A percentile compares a stretch with the other conserved stretches of the same genome.
phyloP scores from a whole-genome alignment of 805 yeast species.

The Wickerhamiella brachini region DNA sequence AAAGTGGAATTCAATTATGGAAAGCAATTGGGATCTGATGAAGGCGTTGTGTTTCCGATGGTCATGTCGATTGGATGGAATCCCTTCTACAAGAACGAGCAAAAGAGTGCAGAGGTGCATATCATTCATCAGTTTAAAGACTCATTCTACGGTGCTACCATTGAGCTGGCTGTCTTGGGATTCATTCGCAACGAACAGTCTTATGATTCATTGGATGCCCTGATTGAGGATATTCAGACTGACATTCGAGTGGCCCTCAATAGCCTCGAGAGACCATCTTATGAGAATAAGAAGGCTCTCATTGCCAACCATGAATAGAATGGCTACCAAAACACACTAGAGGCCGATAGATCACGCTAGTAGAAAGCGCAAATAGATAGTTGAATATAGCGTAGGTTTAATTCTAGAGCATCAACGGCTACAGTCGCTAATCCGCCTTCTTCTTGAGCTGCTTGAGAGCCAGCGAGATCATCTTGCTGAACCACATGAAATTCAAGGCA shows the following conservation, averaged over 20 bases:
- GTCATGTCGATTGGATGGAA: slow-evolving; percentile 96
- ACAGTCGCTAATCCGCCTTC: neutral
- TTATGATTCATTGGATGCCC: slow-evolving; percentile 70
- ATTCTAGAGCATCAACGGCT: too few species aligned
- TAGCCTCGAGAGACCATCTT: slow-evolving; percentile 33
- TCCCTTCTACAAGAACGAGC: slow-evolving; percentile 71
- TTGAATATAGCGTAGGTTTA: too few species aligned
- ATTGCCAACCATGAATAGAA: neutral
- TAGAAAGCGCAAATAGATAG: neutral
- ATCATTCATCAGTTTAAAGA: slow-evolving; percentile 55
- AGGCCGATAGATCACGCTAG: neutral
- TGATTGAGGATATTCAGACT: slow-evolving; percentile 66
- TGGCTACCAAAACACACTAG: neutral
- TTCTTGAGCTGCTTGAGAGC: slow-evolving; percentile 40
- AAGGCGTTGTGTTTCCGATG: slow-evolving; percentile 53
- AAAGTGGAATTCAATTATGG: slow-evolving; percentile 54
- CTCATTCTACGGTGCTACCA: slow-evolving; percentile 70
- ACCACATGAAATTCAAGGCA: slow-evolving; percentile 70
- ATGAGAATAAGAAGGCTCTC: slow-evolving; percentile 23
- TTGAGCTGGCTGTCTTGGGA: slow-evolving; percentile 63
- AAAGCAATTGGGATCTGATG: slow-evolving; percentile 25
- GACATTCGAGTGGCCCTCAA: slow-evolving; percentile 60
- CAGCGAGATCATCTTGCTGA: slow-evolving; percentile 68
- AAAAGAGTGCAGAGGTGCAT: slow-evolving; percentile 75
- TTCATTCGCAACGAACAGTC: slow-evolving; percentile 83